These are phyloP conservation scores for Chytriomyces sp. DNA, from an alignment of 192 early-diverging fungal genomes.

Conservation along the genomic window DNA sequence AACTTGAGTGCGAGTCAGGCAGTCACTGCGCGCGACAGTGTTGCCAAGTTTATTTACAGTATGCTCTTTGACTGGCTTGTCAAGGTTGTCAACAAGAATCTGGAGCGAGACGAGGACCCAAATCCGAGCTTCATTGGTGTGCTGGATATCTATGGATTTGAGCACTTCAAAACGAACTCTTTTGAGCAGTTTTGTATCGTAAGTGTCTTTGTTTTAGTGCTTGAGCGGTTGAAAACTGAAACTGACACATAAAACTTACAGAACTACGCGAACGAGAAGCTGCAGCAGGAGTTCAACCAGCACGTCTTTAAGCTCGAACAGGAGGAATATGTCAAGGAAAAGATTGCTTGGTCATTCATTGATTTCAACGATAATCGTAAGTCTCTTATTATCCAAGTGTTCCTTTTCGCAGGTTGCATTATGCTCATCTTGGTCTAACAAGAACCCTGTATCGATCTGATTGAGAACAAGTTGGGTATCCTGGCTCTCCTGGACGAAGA, in stretches of 20 bases:
- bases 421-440: too few species aligned
- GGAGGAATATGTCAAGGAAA: slow-evolving; percentile 95
- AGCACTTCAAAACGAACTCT: slow-evolving; percentile 99
- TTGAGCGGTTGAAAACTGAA: not conserved
- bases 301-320: slow-evolving; percentile 99
- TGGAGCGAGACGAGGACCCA: slow-evolving; percentile 51
- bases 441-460: slow-evolving; percentile 98
- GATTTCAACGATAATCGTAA: slow-evolving; percentile 99
- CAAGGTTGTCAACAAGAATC: slow-evolving; percentile 80
- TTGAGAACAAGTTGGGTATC: slow-evolving; percentile 94
- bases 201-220: not conserved
- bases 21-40: slow-evolving; percentile 81
- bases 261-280: slow-evolving; percentile 90
- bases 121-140: slow-evolving; percentile 88
- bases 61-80: slow-evolving; percentile 97
- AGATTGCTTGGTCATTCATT: slow-evolving; percentile 98
- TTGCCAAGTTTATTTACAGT: slow-evolving; percentile 96
- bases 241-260: not conserved
- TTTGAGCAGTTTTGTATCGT: slow-evolving; percentile 99
- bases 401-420: too few species aligned
- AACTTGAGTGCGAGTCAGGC: slow-evolving; percentile 74
- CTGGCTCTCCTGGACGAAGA: slow-evolving; percentile 96
- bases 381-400: too few species aligned
- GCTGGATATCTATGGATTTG: slow-evolving; percentile 98
- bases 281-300: slow-evolving; percentile 98